A percentile compares a stretch with the other conserved stretches of the same genome.
phyloP scores from a whole-genome alignment of 148 eudicot species.

The Gaultheria prostrata region DNA sequence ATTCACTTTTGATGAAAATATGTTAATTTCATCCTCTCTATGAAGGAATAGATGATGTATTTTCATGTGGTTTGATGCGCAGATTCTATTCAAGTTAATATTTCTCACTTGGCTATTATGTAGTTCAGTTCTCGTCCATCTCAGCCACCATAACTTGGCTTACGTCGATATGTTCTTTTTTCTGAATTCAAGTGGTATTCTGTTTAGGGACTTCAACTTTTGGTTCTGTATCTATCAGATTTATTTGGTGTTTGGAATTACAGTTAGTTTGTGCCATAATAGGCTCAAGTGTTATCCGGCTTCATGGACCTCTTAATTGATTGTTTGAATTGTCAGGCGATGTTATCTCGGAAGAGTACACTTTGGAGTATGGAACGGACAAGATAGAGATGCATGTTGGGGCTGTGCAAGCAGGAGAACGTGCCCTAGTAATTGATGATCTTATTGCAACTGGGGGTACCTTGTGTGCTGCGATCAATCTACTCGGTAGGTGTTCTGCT shows the following conservation, averaged over 20 bases:
- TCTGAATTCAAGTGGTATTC: not conserved
- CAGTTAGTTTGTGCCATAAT: too few species aligned
- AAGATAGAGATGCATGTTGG: conserved; percentile 97
- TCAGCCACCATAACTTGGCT: conserved; percentile 4
- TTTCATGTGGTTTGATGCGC: not conserved
- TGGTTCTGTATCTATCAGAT: too few species aligned
- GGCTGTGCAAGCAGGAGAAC: conserved; percentile 88
- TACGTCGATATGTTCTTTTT: not conserved
- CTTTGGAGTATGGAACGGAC: conserved; percentile 94
- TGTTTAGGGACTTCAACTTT: not conserved
- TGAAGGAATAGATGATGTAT: too few species aligned
- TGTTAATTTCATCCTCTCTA: too few species aligned
- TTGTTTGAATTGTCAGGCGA: conserved; percentile 51
- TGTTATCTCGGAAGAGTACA: conserved; percentile 88
- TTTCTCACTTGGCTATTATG: not conserved
- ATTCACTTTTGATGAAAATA: too few species aligned
- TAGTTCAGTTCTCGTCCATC: not conserved
- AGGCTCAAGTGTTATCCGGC: not conserved
- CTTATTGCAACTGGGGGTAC: conserved; percentile 99
- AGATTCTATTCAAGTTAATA: not conserved
- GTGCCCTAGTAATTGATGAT: conserved; percentile 83
- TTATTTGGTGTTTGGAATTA: too few species aligned
- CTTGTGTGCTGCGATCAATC: conserved; percentile 70
- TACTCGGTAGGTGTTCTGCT: conserved; percentile 57
- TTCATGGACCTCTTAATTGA: not conserved